Percentiles rank a stretch among this genome's conserved stretches.
These are phyloP conservation scores for Sutorius eximius DNA, from an alignment of 1,284 basidiomycete species.

Conservation along the genomic window DNA sequence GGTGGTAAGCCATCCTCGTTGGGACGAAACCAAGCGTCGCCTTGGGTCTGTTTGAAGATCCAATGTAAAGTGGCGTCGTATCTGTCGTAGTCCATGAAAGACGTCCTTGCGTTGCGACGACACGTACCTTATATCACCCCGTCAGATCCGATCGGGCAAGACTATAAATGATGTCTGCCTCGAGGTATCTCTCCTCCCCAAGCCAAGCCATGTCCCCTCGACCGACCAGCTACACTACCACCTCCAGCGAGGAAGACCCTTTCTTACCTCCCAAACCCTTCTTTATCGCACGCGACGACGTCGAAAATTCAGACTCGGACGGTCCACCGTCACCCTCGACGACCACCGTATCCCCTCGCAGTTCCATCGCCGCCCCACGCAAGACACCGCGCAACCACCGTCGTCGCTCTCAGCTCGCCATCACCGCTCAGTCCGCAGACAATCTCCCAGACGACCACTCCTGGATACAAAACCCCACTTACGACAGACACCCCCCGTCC, in stretches of 20 bases:
- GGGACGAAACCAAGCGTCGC: slow-evolving; percentile 59
- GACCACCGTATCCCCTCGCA: slow-evolving; percentile 17
- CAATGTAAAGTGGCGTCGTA: slow-evolving; percentile 39
- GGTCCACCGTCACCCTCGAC: slow-evolving; percentile 6
- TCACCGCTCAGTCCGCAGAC: slow-evolving; percentile 13
- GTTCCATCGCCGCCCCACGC: slow-evolving; percentile 17
- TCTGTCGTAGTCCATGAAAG: slow-evolving; percentile 38
- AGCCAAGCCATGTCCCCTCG: too few relatives aligned
- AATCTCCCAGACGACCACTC: slow-evolving; percentile 12
- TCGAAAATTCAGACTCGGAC: slow-evolving; percentile 12
- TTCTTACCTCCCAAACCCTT: too few relatives aligned
- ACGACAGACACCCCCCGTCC: slow-evolving; percentile 42
- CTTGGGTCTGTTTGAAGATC: slow-evolving; percentile 50
- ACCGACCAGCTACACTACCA: background rate
- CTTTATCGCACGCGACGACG: too few relatives aligned
- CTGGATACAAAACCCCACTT: slow-evolving; percentile 13
- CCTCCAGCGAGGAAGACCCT: slow-evolving; percentile 30
- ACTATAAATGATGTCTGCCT: background rate
- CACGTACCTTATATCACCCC: slow-evolving; percentile 11
- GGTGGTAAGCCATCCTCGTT: slow-evolving; percentile 51
- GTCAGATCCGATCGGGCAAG: too few relatives aligned
- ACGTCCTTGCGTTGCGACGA: background rate
- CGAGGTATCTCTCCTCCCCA: too few relatives aligned
- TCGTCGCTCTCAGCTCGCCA: slow-evolving; percentile 33
- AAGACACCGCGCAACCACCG: slow-evolving; percentile 22